Conservation (phyloP, 139 green algal species). For the Ettlia oleoabundans region DNA sequence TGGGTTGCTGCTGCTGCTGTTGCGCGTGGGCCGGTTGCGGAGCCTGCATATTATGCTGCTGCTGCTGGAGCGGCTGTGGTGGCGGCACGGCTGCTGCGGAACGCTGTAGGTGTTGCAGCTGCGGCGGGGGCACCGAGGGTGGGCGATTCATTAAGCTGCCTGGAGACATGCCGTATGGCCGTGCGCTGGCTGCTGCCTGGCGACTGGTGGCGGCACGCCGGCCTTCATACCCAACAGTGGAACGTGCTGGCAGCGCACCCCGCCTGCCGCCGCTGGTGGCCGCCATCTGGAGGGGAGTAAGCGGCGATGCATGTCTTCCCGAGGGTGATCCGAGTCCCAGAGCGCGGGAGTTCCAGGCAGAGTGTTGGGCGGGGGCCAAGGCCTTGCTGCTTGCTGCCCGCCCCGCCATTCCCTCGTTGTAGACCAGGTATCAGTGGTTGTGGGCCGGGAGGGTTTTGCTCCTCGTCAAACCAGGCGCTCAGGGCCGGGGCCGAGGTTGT, state of each 20-base stretch:
- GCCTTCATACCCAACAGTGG: too few species aligned
- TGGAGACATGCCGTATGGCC: neutral
- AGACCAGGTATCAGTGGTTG: neutral
- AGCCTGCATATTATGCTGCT: neutral
- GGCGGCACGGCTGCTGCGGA: neutral
- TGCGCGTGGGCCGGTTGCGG: neutral
- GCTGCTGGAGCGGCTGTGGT: neutral
- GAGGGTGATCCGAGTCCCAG: neutral
- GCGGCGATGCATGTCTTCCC: neutral
- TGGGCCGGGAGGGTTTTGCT: too few species aligned
- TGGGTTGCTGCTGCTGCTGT: neutral
- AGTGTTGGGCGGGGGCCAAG: neutral
- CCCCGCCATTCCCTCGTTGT: neutral
- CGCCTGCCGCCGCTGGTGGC: neutral
- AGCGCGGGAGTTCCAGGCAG: neutral
- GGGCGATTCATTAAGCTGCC: neutral
- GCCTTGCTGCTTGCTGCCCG: too few species aligned
- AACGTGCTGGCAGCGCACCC: too few species aligned
- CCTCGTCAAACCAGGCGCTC: too few species aligned
- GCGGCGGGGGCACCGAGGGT: neutral
- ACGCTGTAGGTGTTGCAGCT: neutral
- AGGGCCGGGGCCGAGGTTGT: too few species aligned
- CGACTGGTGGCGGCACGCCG: neutral
- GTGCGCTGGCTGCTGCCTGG: neutral
- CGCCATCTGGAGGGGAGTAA: neutral